Evolutionary conservation across 768 basidiomycete genomes (phyloP), one percentile per base, ranked within the genome.

Genomic region (Lentinula lateritia): DNA sequence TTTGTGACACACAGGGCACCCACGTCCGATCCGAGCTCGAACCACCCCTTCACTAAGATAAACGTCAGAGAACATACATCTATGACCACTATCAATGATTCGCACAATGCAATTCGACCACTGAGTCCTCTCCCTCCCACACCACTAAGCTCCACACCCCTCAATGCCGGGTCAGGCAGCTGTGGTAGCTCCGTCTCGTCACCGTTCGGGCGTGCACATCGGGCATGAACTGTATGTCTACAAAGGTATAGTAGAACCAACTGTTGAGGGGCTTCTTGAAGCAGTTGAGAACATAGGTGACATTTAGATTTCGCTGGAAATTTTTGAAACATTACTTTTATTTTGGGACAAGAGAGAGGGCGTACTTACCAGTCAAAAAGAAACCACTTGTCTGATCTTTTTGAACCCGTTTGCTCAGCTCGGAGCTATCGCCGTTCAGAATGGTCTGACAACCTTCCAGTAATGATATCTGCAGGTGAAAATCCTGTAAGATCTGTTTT

Each of bases 391-490:
- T 88, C 71, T 98, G 96, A 39, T 88, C 86, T 53, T 72, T 79
- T 65, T 92, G 88, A 61, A 98, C 75, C 62, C 76, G 79, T 52
- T 78, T 76, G 2, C 89, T 87, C 38, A 97, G 81, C 46, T 85
- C 82, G 0, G 85, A 80, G 66, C 89, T 89, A 72, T 98, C 96
- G 13, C 90, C 86, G 59, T 92, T 81, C 61, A 98, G 72, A 56
- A 98, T 93, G 4, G 83, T 84, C 73, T 92, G 89, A 69, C 95
- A 97, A 1, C 96, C 96, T 65, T 97, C 94, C 54, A 98, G 77
- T 9, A 99, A 74, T 8, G 93, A 95, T 28, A 93, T 90, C 72
- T 96, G 96, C 6, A 98, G 76, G 69, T 98, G 93, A 70, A 95
- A 97, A 69, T 97, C 95, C 65, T 96, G 94, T 54, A 99, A 75